Conservation (phyloP, 345 rosid genomes). For the Noccaea bulbosa region DNA sequence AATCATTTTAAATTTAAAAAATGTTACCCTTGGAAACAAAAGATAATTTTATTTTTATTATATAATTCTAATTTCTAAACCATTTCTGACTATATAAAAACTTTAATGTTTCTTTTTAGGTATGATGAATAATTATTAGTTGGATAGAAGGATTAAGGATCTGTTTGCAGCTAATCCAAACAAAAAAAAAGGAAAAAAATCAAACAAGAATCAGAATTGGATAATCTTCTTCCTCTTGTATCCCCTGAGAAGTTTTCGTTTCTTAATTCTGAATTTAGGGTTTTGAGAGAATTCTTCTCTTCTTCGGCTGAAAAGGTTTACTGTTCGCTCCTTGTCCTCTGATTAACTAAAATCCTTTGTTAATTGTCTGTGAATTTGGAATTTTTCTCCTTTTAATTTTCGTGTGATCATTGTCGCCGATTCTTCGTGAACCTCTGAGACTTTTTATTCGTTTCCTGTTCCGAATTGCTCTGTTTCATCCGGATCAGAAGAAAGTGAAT, state of each 20-base stretch:
- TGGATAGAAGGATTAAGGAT: conserved; percentile 18
- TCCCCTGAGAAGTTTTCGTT: neutral
- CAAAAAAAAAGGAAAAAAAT: neutral
- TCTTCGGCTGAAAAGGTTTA: conserved; percentile 26
- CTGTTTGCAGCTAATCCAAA: conserved; percentile 10
- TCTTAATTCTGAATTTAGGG: conserved; percentile 28
- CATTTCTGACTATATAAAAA: too few relatives aligned
- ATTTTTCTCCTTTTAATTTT: neutral
- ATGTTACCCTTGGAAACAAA: too few relatives aligned
- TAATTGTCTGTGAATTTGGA: neutral
- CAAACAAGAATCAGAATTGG: neutral
- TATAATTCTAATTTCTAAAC: too few relatives aligned
- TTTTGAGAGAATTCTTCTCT: conserved; percentile 30
- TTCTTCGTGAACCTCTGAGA: neutral
- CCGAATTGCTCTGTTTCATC: conserved; percentile 26
- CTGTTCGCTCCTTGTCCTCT: neutral
- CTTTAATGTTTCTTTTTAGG: too few relatives aligned
- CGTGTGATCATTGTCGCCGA: neutral
- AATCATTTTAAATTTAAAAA: too few relatives aligned
- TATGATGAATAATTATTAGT: neutral
- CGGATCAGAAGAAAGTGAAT: neutral
- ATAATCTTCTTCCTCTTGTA: neutral
- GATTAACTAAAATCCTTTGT: neutral
- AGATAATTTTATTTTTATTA: too few relatives aligned
- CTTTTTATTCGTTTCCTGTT: conserved; percentile 14